phyloP scores from a whole-genome alignment of 2,329 filamentous ascomycete genomes.

The Colletotrichum horii region DNA sequence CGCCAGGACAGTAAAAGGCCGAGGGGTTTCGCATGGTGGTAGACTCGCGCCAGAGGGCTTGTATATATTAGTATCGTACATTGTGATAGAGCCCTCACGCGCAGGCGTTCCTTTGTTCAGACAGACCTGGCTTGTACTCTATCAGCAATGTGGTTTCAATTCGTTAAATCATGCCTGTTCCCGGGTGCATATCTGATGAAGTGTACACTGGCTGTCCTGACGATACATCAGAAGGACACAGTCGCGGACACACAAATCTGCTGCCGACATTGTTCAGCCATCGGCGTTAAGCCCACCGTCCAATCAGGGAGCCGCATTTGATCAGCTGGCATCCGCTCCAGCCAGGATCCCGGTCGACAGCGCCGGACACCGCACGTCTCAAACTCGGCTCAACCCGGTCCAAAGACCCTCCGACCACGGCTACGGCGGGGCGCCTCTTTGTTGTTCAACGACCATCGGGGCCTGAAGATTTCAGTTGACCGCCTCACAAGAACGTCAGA shows the following conservation, averaged over 20 bases:
- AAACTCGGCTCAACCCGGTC: not conserved
- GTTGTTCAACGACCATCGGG: not conserved
- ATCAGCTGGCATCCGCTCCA: not conserved
- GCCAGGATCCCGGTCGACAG: slow-evolving; percentile 3
- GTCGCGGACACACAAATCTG: not conserved
- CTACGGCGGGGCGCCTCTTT: not conserved
- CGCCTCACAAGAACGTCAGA: not conserved
- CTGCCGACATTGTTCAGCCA: not conserved
- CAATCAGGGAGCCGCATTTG: not conserved
- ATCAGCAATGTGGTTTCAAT: not conserved
- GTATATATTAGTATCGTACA: slow-evolving; percentile 26
- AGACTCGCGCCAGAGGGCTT: slow-evolving; percentile 20
- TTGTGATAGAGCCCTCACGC: slow-evolving; percentile 22
- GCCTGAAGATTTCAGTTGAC: not conserved
- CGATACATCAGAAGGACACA: not conserved
- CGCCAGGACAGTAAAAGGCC: slow-evolving; percentile 81
- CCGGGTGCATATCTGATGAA: not conserved
- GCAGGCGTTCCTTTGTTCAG: slow-evolving; percentile 16
- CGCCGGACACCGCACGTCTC: not conserved
- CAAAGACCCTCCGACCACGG: slow-evolving; percentile 2
- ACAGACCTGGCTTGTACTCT: not conserved
- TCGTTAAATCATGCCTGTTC: not conserved
- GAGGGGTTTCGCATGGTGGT: slow-evolving; percentile 14
- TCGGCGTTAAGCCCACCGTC: not conserved
- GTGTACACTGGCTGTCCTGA: not conserved